Conservation (phyloP, 345 rosid genomes). For the Hibiscus syriacus region DNA sequence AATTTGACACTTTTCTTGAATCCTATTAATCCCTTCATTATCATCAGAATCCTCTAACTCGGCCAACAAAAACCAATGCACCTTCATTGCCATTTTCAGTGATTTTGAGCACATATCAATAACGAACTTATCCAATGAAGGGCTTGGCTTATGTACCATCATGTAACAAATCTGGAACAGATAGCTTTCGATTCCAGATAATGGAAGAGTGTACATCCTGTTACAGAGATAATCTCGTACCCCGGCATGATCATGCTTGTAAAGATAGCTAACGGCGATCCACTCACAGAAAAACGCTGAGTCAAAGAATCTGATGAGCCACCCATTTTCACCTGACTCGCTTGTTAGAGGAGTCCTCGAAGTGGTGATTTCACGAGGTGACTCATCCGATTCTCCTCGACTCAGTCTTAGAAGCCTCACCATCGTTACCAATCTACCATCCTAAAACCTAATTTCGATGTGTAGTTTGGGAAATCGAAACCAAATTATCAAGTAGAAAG, state of each 20-base stretch:
- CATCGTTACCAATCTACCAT: constrained; percentile 49
- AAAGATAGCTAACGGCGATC: constrained; percentile 98
- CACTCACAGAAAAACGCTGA: constrained; percentile 99
- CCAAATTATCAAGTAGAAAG: neutral
- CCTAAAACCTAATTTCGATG: constrained; percentile 64
- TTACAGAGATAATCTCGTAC: constrained; percentile 97
- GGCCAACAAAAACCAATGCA: constrained; percentile 97
- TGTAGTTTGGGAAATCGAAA: constrained; percentile 46
- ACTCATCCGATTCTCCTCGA: constrained; percentile 60
- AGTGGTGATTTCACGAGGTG: constrained; percentile 85
- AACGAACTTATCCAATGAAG: constrained; percentile 94
- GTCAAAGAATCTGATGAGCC: constrained; percentile 98
- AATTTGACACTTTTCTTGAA: constrained; percentile 96
- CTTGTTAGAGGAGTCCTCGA: constrained; percentile 51
- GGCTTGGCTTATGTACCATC: constrained; percentile 96
- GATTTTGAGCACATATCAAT: constrained; percentile 86
- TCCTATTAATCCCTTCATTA: constrained; percentile 89
- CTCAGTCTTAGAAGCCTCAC: constrained; percentile 84
- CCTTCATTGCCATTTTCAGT: constrained; percentile 79
- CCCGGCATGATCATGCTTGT: constrained; percentile 92
- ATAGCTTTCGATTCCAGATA: constrained; percentile 86
- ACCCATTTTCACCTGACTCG: constrained; percentile 87
- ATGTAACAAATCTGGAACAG: constrained; percentile 91
- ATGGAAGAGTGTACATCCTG: constrained; percentile 93
- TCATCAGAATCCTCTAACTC: constrained; percentile 97